phyloP scores from a whole-genome alignment of 805 yeast species.

The Komagataella pseudopastoris region DNA sequence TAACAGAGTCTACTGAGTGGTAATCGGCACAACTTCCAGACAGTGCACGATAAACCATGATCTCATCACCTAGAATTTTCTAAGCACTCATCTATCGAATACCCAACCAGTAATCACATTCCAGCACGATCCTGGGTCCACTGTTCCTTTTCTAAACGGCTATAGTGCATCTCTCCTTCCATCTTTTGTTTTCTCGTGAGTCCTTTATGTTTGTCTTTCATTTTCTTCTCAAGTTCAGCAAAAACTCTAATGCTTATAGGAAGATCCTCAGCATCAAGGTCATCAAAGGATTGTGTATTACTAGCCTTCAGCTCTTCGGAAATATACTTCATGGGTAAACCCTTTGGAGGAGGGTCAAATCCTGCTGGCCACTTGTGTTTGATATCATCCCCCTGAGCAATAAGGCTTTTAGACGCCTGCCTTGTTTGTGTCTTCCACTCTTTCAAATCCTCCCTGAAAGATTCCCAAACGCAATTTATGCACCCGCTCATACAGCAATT shows the following conservation, averaged over 20 bases:
- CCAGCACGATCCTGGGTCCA: not conserved
- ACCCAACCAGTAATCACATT: not conserved
- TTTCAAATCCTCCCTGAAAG: constrained; percentile 74
- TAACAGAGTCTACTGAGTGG: not conserved
- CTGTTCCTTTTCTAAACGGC: not conserved
- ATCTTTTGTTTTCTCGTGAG: not conserved
- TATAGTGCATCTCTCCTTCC: not conserved
- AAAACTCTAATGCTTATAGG: constrained; percentile 72
- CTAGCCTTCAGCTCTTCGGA: constrained; percentile 21
- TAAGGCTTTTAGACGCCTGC: constrained; percentile 36
- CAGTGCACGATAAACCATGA: not conserved
- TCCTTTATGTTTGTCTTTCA: constrained; percentile 23
- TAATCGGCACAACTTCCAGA: not conserved
- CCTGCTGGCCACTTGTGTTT: constrained; percentile 44
- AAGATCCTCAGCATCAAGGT: constrained; percentile 35
- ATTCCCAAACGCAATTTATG: constrained; percentile 93
- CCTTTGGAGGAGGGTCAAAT: constrained; percentile 42
- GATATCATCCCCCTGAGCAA: constrained; percentile 25
- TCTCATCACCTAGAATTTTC: not conserved
- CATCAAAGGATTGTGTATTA: constrained; percentile 15
- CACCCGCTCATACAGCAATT: constrained; percentile 98
- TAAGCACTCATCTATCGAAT: not conserved
- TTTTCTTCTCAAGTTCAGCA: constrained; percentile 65
- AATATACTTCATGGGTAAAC: constrained; percentile 25
- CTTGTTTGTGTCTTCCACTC: constrained; percentile 60